phyloP scores from a whole-genome alignment of 495 filamentous ascomycete genomes.

The Sporormia fimetaria region DNA sequence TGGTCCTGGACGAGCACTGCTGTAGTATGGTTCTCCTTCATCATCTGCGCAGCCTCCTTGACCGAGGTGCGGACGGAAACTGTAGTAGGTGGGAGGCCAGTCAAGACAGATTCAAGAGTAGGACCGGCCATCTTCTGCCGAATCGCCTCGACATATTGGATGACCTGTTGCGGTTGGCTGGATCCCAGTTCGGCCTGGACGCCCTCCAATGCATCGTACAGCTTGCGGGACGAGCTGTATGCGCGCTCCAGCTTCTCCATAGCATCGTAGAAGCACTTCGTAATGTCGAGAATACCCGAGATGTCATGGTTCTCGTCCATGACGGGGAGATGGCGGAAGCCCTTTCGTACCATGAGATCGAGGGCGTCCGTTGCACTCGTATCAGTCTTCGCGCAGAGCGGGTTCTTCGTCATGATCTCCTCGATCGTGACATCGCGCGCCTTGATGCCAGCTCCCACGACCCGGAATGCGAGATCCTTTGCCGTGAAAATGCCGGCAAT shows the following conservation, averaged over 20 bases:
- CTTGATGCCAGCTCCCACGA: constrained; percentile 88
- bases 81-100: constrained; percentile 81
- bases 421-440: constrained; percentile 82
- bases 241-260: constrained; percentile 99
- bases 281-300: constrained; percentile 95
- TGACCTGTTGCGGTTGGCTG: constrained; percentile 94
- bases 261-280: constrained; percentile 98
- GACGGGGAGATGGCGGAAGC: constrained; percentile 92
- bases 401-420: constrained; percentile 99
- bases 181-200: constrained; percentile 97
- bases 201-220: constrained; percentile 95
- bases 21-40: constrained; percentile 98
- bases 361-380: constrained; percentile 96
- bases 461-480: constrained; percentile 95
- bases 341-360: constrained; percentile 95
- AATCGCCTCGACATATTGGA: constrained; percentile 94
- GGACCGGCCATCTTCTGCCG: constrained; percentile 96
- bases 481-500: constrained; percentile 98
- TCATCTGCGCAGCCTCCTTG: constrained; percentile 82
- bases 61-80: constrained; percentile 93
- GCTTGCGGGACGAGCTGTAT: constrained; percentile 87
- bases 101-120: constrained; percentile 86
- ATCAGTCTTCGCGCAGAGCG: constrained; percentile 90
- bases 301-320: constrained; percentile 99
- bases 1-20: constrained; percentile 94